Percentiles rank a stretch among this genome's conserved stretches.
Evolutionary conservation across 371 early-diverging fungal species (phyloP).

Genomic region (Conidiobolus incongruus): DNA sequence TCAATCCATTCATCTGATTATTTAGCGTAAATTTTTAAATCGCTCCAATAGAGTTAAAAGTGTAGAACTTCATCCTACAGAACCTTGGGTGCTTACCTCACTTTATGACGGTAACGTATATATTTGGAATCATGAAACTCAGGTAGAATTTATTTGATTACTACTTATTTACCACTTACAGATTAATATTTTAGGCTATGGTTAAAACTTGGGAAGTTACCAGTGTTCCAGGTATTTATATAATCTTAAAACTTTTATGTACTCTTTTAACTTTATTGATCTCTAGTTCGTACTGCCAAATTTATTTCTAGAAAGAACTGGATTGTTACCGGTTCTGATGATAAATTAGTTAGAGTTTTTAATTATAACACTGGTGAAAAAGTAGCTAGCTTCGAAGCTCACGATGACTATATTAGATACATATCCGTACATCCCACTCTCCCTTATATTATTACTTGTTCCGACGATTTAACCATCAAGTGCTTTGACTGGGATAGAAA

Average conservation of each 20-base stretch:
- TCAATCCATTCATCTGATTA: no score
- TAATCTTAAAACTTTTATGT: background rate
- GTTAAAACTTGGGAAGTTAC: constrained; percentile 94
- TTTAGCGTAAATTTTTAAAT: constrained; percentile 43
- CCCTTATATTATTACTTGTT: constrained; percentile 76
- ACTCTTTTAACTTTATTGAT: background rate
- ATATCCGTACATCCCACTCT: constrained; percentile 93
- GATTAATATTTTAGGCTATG: constrained; percentile 27
- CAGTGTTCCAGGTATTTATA: constrained; percentile 45
- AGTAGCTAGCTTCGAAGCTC: constrained; percentile 90
- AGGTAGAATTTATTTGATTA: constrained; percentile 22
- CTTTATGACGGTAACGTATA: constrained; percentile 93
- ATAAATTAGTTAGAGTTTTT: constrained; percentile 93
- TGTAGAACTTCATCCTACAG: constrained; percentile 97
- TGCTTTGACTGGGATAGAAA: constrained; percentile 98
- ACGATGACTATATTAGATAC: constrained; percentile 94
- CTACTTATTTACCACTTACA: no score
- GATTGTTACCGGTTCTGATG: constrained; percentile 93
- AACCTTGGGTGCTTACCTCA: constrained; percentile 94
- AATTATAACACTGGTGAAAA: constrained; percentile 98
- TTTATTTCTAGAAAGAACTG: constrained; percentile 93
- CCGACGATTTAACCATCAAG: constrained; percentile 97
- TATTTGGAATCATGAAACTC: constrained; percentile 98
- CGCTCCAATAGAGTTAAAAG: constrained; percentile 94
- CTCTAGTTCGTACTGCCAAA: constrained; percentile 77